Evolutionary conservation across 2,329 filamentous ascomycete genomes (phyloP), one percentile per base, ranked within the genome.

Genomic region (Xylariaceae sp.): DNA sequence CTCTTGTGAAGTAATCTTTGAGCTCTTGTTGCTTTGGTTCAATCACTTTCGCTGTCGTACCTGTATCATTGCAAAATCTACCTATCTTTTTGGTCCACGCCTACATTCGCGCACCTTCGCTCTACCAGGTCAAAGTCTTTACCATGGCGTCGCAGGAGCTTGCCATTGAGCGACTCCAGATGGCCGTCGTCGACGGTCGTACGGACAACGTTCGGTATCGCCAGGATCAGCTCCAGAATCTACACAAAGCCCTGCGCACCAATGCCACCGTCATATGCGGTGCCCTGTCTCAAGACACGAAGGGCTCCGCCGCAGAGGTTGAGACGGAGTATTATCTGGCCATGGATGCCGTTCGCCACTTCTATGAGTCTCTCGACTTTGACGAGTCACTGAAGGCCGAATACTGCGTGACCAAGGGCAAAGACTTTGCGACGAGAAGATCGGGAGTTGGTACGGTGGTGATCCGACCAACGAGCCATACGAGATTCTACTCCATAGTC

Each of bases 181-280:
- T 55, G n/a, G 54, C 64, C 19, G 53, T 59, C 26, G 50, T 64
- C 13, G 67, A 71, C 44, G 65, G 65, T 26, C 61, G 65, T 3
- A 53, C 62, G 2, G 55, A 62, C 13, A 66, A 64, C 42, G 55
- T 61, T 18, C 54, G 62, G 13, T 67, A 63, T 46, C 61, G 63
- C 2, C 66, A 68, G 40, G 45, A 53, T 4, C 65, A 69, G 44
- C 62, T 71, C 17, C 56, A 60, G 32, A 49, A 48, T 8, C 53
- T 71, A 1, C 66, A 69, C 41, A 37, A 53, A 2, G 37, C 48
- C 1, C 50, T 72, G 7, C 41, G 59, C 4, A 45, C 53, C 13
- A 44, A 57, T 26, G 50, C 58, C 16, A 49, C 49, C 2, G 40
- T 50, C 3, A 56, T 69, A 34, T 55, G 55, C 34, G 49, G 53